Conservation (phyloP, 116 monocot genomes). For the Phalaenopsis hybrid region DNA sequence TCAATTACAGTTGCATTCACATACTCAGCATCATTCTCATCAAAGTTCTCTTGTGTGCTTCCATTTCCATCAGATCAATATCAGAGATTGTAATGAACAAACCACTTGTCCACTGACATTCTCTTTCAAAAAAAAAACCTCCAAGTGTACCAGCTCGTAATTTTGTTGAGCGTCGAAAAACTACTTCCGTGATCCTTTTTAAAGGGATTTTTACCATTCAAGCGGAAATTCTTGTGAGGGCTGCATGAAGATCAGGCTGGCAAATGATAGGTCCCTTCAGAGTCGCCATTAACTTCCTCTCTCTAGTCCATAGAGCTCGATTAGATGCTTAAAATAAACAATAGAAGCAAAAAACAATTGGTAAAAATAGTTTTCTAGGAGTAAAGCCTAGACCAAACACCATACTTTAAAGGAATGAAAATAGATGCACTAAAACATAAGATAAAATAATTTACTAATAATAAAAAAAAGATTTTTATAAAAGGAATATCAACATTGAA, state of each 20-base stretch:
- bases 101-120: constrained; percentile 18
- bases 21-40: constrained; percentile 62
- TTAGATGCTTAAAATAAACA: no score
- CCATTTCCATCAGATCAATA: constrained; percentile 83
- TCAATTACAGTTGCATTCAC: constrained; percentile 80
- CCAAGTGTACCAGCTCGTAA: constrained; percentile 13
- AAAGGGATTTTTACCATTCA: background rate
- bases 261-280: constrained; percentile 64
- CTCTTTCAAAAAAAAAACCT: background rate
- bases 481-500: no score
- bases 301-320: background rate
- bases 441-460: no score
- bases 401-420: no score
- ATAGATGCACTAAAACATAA: no score
- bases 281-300: constrained; percentile 35
- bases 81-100: constrained; percentile 41
- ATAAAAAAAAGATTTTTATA: no score
- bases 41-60: constrained; percentile 59
- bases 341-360: no score
- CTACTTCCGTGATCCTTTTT: constrained; percentile 20
- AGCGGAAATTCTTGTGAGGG: constrained; percentile 9
- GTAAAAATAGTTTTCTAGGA: no score
- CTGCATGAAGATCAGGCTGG: constrained; percentile 24
- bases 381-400: no score
- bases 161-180: constrained; percentile 37